Percentiles rank a stretch among this genome's conserved stretches.
These are phyloP conservation scores for Cercospora brassicicola DNA, from an alignment of 2,329 filamentous ascomycete genomes.

Conservation along the genomic window DNA sequence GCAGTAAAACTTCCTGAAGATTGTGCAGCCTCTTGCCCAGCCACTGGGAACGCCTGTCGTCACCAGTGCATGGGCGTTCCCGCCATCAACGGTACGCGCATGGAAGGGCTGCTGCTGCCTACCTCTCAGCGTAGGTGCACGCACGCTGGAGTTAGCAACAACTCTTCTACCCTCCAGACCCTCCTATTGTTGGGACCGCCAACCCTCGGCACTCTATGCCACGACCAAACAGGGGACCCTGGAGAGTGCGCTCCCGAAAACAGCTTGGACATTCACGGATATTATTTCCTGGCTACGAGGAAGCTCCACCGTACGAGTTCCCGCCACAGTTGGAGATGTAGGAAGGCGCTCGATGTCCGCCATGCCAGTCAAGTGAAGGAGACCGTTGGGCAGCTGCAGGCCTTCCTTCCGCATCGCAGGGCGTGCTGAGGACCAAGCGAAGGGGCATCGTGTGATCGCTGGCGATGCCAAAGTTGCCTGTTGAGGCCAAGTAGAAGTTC, in stretches of 20 bases:
- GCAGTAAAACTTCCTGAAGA: neutral
- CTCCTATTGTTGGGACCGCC: neutral
- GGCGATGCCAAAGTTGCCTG: neutral
- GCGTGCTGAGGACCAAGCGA: neutral
- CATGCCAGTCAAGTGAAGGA: neutral
- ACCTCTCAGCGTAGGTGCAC: neutral
- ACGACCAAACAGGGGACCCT: neutral
- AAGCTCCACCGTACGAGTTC: neutral
- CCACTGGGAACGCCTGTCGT: neutral
- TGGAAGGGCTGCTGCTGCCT: neutral
- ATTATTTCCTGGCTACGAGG: neutral
- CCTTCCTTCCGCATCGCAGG: neutral
- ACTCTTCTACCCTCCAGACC: neutral
- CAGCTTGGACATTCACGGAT: neutral
- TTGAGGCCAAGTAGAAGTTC: neutral
- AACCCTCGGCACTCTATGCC: neutral
- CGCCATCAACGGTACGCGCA: neutral
- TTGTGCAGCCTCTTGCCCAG: neutral
- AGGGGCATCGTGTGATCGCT: neutral
- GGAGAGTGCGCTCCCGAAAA: neutral
- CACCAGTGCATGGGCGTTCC: neutral
- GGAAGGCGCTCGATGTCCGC: neutral
- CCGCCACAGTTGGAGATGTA: neutral
- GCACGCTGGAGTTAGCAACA: neutral
- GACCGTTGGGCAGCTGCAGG: neutral